Percentiles rank a stretch among this genome's conserved stretches.
phyloP scores from a whole-genome alignment of 441 rosid genomes.

The Raphanus hybrid region DNA sequence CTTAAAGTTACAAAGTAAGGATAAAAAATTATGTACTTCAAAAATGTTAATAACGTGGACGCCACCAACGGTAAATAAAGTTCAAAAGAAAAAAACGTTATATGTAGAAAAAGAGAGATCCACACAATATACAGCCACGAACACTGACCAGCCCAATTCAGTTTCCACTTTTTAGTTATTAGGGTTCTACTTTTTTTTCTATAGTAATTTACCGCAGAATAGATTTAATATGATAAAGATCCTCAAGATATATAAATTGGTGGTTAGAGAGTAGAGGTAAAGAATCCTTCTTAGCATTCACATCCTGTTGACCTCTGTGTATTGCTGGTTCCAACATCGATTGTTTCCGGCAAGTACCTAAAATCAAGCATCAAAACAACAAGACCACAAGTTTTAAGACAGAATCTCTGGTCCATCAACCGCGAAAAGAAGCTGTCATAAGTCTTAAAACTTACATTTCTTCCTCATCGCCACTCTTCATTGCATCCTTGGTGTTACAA shows the following conservation, averaged over 20 bases:
- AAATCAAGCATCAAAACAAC: conserved; percentile 17
- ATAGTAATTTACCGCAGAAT: conserved; percentile 15
- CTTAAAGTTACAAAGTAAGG: not conserved
- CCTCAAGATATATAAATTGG: not conserved
- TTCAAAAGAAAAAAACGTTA: not conserved
- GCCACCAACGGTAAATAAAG: not conserved
- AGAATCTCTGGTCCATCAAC: not conserved
- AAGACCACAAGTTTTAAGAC: conserved; percentile 26
- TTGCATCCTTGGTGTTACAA: conserved; percentile 89
- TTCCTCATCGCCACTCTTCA: conserved; percentile 88
- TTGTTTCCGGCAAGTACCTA: conserved; percentile 85
- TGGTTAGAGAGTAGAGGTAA: conserved; percentile 3
- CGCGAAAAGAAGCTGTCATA: not conserved
- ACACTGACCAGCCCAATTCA: conserved; percentile 28
- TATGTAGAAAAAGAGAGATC: not conserved
- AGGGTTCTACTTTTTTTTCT: not conserved
- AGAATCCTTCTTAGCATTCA: conserved; percentile 54
- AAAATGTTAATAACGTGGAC: not conserved
- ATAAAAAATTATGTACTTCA: not conserved
- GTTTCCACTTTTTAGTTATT: conserved; percentile 8
- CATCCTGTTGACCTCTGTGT: conserved; percentile 77
- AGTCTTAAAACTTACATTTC: conserved; percentile 68
- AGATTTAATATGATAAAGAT: conserved; percentile 27
- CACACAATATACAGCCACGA: conserved; percentile 22
- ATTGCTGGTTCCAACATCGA: conserved; percentile 71